phyloP scores from a whole-genome alignment of 805 yeast species.

The Candida chilensis region DNA sequence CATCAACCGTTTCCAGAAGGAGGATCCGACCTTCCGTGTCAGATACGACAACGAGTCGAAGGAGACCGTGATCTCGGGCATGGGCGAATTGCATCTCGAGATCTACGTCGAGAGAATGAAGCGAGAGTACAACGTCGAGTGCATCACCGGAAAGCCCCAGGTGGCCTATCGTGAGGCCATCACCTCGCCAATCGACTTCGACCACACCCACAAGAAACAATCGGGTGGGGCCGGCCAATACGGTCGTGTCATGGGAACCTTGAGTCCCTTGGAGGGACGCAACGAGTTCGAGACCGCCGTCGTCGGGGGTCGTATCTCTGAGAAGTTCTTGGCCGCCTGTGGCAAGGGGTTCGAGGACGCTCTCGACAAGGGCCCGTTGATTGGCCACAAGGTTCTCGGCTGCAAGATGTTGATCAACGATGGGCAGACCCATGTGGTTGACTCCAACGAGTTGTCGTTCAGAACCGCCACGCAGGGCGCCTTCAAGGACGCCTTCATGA shows the following conservation, averaged over 20 bases:
- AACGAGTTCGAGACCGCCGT: slow-evolving; percentile 79
- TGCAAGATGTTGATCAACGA: slow-evolving; percentile 90
- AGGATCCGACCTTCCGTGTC: slow-evolving; percentile 97
- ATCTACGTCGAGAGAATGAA: slow-evolving; percentile 97
- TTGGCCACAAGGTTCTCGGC: slow-evolving; percentile 91
- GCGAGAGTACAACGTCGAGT: slow-evolving; percentile 94
- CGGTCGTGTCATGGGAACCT: slow-evolving; percentile 87
- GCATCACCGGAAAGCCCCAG: slow-evolving; percentile 94
- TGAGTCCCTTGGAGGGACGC: slow-evolving; percentile 55
- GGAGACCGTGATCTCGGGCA: slow-evolving; percentile 91
- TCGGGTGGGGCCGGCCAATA: slow-evolving; percentile 99
- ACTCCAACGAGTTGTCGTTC: slow-evolving; percentile 93
- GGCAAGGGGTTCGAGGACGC: slow-evolving; percentile 93
- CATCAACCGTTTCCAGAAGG: slow-evolving; percentile 94
- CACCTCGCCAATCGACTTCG: slow-evolving; percentile 63
- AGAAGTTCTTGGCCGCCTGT: slow-evolving; percentile 90
- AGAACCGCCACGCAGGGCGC: slow-evolving; percentile 89
- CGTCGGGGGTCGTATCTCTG: slow-evolving; percentile 96
- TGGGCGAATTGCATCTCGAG: slow-evolving; percentile 97
- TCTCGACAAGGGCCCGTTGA: slow-evolving; percentile 91
- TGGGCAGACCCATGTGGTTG: slow-evolving; percentile 97
- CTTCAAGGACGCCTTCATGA: slow-evolving; percentile 82
- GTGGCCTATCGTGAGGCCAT: slow-evolving; percentile 97
- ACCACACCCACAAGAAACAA: slow-evolving; percentile 95
- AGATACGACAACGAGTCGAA: slow-evolving; percentile 84